phyloP scores from a whole-genome alignment of 805 yeast species.

The Candida golubevii region DNA sequence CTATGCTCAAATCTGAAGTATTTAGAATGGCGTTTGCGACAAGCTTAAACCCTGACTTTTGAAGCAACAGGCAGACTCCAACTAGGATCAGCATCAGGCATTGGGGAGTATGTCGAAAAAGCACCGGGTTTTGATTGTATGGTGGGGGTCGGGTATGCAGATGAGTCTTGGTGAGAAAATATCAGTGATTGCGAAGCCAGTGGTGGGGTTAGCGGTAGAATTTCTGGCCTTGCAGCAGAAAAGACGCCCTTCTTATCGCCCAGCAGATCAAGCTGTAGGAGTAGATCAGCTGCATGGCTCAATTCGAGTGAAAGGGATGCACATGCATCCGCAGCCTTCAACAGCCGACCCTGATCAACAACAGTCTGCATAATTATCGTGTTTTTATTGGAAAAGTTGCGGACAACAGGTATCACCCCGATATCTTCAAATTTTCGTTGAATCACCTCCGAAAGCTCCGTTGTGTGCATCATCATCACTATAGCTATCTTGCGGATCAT shows the following conservation, averaged over 20 bases:
- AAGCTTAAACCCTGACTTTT: constrained; percentile 7
- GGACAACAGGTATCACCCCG: constrained; percentile 50
- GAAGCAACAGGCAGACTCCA: constrained; percentile 18
- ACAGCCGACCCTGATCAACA: constrained; percentile 11
- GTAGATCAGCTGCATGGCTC: constrained; percentile 13
- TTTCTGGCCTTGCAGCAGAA: constrained; percentile 6
- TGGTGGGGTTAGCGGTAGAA: constrained; percentile 36
- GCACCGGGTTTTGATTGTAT: constrained; percentile 10
- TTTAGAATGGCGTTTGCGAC: too few species aligned
- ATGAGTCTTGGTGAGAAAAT: constrained; percentile 23
- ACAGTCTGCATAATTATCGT: constrained; percentile 11
- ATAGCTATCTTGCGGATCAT: constrained; percentile 40
- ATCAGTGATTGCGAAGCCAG: constrained; percentile 40
- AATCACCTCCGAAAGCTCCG: constrained; percentile 48
- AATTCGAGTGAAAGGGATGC: constrained; percentile 10
- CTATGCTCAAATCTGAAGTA: too few species aligned
- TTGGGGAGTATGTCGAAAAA: constrained; percentile 13
- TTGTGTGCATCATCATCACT: constrained; percentile 40
- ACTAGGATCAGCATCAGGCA: constrained; percentile 11
- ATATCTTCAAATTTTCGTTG: constrained; percentile 46
- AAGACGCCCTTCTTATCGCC: constrained; percentile 3
- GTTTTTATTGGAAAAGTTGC: constrained; percentile 23
- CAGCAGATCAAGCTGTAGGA: constrained; percentile 8
- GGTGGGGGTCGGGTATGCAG: constrained; percentile 18
- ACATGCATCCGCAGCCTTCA: constrained; percentile 11